A percentile compares a stretch with the other conserved stretches of the same genome.
Conservation (phyloP, 2,329 filamentous ascomycete species). For the Trematosphaeria pertusa region DNA sequence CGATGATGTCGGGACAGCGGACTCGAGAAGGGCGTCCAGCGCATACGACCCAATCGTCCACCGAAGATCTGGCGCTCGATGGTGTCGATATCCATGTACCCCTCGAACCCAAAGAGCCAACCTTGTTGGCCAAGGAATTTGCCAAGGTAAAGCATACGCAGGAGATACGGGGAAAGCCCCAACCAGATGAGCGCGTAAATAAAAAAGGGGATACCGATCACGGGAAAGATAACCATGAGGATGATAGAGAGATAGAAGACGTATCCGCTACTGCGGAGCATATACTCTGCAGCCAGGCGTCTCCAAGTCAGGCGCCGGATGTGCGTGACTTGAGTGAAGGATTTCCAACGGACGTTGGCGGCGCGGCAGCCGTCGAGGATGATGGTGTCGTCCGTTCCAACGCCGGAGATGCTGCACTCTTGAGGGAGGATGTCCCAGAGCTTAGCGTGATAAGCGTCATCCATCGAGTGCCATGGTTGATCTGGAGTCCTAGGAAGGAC, state of each 20-base stretch:
- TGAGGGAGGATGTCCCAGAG: slow-evolving; percentile 55
- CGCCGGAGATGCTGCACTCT: slow-evolving; percentile 52
- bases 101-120: slow-evolving; percentile 51
- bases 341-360: slow-evolving; percentile 51
- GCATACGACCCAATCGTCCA: slow-evolving; percentile 34
- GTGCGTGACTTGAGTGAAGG: slow-evolving; percentile 36
- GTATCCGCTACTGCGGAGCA: slow-evolving; percentile 22
- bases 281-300: slow-evolving; percentile 19
- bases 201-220: slow-evolving; percentile 35
- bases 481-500: slow-evolving; percentile 39
- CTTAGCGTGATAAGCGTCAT: slow-evolving; percentile 47
- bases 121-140: slow-evolving; percentile 46
- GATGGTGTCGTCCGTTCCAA: slow-evolving; percentile 47
- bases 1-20: slow-evolving; percentile 34
- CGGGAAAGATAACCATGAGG: slow-evolving; percentile 20
- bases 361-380: slow-evolving; percentile 47
- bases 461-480: slow-evolving; percentile 47
- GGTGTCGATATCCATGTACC: slow-evolving; percentile 39
- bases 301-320: slow-evolving; percentile 23
- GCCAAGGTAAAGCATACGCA: slow-evolving; percentile 37
- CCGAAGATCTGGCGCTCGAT: slow-evolving; percentile 48
- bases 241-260: neutral
- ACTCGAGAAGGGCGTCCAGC: slow-evolving; percentile 38
- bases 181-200: slow-evolving; percentile 52
- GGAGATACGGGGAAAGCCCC: slow-evolving; percentile 50